These are phyloP conservation scores for Lojkania enalia DNA, from an alignment of 2,329 filamentous ascomycete species.

Conservation along the genomic window DNA sequence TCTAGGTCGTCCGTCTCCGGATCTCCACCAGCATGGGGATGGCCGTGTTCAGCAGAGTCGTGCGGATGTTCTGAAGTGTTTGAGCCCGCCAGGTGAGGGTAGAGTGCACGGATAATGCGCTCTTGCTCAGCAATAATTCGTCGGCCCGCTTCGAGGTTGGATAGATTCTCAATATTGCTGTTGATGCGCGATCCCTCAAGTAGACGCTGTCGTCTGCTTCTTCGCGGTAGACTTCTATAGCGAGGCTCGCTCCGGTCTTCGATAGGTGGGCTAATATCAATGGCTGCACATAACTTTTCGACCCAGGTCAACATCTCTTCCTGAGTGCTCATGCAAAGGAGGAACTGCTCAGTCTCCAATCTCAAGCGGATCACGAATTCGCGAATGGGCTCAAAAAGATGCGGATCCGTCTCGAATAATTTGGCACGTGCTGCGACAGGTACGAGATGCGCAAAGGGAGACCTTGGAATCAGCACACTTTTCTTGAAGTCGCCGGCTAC, in stretches of 20 bases:
- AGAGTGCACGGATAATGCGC: slow-evolving; percentile 52
- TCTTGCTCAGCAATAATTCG: slow-evolving; percentile 53
- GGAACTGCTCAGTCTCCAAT: slow-evolving; percentile 72
- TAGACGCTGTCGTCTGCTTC: slow-evolving; percentile 44
- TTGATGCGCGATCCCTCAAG: slow-evolving; percentile 36
- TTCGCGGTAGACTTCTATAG: slow-evolving; percentile 52
- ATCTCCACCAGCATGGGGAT: slow-evolving; percentile 21
- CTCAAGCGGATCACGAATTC: slow-evolving; percentile 72
- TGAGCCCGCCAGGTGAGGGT: slow-evolving; percentile 46
- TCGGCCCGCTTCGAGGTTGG: slow-evolving; percentile 37
- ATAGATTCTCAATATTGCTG: slow-evolving; percentile 38
- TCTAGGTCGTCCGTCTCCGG: slow-evolving; percentile 43
- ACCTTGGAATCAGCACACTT: slow-evolving; percentile 49
- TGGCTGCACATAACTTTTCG: slow-evolving; percentile 68
- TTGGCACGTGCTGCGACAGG: slow-evolving; percentile 45
- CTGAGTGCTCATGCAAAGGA: slow-evolving; percentile 67
- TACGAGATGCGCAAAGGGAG: slow-evolving; percentile 51
- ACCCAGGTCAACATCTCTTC: slow-evolving; percentile 70
- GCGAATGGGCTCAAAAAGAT: slow-evolving; percentile 49
- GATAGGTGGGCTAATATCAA: slow-evolving; percentile 70
- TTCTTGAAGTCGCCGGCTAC: slow-evolving; percentile 74
- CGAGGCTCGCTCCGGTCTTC: slow-evolving; percentile 63
- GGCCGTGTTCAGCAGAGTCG: slow-evolving; percentile 9
- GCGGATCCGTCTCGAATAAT: slow-evolving; percentile 51
- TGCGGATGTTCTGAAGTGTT: slow-evolving; percentile 14